Percentiles rank a stretch among this genome's conserved stretches.
Evolutionary conservation across 2,329 filamentous ascomycete genomes (phyloP).

Genomic region (Botryotinia globosa): DNA sequence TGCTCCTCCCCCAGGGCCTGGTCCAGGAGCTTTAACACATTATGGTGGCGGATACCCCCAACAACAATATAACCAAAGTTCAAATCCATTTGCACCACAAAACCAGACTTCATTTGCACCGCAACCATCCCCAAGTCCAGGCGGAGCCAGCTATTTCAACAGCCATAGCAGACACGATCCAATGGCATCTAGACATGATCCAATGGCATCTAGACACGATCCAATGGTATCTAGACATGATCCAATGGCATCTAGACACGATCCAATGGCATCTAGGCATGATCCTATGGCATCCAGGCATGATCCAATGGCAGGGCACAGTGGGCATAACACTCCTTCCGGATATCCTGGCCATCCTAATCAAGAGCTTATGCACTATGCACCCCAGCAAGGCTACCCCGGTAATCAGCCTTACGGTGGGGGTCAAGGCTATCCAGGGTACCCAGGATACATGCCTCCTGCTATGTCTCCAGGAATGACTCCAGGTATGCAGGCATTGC

Average conservation of each 20-base stretch:
- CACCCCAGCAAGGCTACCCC: conserved; percentile 28
- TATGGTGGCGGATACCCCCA: conserved; percentile 34
- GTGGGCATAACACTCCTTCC: conserved; percentile 30
- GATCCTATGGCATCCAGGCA: conserved; percentile 43
- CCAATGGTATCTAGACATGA: conserved; percentile 45
- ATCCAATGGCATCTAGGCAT: conserved; percentile 41
- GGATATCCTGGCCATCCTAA: conserved; percentile 25
- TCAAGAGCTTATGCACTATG: conserved; percentile 38
- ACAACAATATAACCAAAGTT: conserved; percentile 20
- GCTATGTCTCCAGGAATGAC: conserved; percentile 26
- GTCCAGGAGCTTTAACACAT: conserved; percentile 35
- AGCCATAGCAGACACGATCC: conserved; percentile 36
- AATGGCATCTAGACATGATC: conserved; percentile 41
- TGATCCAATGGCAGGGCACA: conserved; percentile 41
- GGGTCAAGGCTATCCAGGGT: conserved; percentile 29
- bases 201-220: conserved; percentile 37
- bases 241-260: conserved; percentile 41
- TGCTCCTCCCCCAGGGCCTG: conserved; percentile 20
- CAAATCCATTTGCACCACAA: conserved; percentile 21
- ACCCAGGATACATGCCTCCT: conserved; percentile 27
- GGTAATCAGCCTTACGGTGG: conserved; percentile 9
- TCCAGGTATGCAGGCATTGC: conserved; percentile 13
- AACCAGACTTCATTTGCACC: conserved; percentile 35
- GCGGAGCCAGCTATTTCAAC: conserved; percentile 36
- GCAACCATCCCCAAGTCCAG: conserved; percentile 33